phyloP scores from a whole-genome alignment of 371 early-diverging fungal genomes.

The Blakeslea trispora region DNA sequence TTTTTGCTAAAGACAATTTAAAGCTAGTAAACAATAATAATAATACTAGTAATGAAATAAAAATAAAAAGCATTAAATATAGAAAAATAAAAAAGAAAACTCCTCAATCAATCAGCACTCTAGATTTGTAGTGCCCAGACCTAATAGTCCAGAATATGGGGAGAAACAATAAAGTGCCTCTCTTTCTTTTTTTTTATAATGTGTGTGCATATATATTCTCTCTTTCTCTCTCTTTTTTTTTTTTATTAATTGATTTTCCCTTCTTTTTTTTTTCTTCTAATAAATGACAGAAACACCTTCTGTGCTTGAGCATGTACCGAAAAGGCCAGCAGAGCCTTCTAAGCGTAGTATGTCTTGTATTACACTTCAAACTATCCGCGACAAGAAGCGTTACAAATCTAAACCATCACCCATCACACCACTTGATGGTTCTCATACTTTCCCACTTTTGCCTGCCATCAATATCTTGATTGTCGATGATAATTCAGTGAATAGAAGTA shows the following conservation, averaged over 20 bases:
- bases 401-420: not conserved
- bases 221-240: too few species aligned
- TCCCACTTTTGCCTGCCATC: not conserved
- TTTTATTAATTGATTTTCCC: too few species aligned
- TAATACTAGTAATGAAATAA: too few species aligned
- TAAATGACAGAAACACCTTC: not conserved
- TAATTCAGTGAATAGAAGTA: constrained; percentile 53
- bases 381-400: not conserved
- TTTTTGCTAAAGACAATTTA: too few species aligned
- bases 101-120: not conserved
- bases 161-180: not conserved
- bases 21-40: too few species aligned
- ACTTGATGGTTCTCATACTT: not conserved
- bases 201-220: too few species aligned
- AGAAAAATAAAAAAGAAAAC: not conserved
- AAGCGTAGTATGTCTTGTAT: constrained; percentile 5
- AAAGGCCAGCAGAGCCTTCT: not conserved
- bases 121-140: constrained; percentile 2
- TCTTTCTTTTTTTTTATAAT: too few species aligned
- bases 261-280: not conserved
- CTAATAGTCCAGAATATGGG: constrained; percentile 6
- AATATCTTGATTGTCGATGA: constrained; percentile 55
- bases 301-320: not conserved
- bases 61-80: not conserved
- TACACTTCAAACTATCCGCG: not conserved